Evolutionary conservation across 1,139 yeast genomes (phyloP).

Genomic region (Debaryomyces sp.): DNA sequence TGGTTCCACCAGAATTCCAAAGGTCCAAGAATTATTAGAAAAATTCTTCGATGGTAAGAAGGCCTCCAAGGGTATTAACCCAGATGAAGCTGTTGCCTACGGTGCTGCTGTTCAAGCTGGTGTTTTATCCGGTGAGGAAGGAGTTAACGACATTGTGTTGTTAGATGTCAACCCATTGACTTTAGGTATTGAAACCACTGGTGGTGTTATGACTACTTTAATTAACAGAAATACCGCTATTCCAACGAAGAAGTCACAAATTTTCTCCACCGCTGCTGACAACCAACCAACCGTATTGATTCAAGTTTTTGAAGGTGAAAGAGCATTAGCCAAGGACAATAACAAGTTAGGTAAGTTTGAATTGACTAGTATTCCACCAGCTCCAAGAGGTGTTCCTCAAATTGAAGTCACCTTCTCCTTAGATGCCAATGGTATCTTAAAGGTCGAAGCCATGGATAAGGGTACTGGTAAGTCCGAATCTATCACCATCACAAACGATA

Average conservation of each 20-base stretch:
- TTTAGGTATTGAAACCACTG: slow-evolving; percentile 53
- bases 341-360: slow-evolving; percentile 50
- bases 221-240: slow-evolving; percentile 52
- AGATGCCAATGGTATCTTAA: slow-evolving; percentile 53
- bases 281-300: slow-evolving; percentile 52
- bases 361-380: slow-evolving; percentile 51
- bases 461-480: slow-evolving; percentile 78
- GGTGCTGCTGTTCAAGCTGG: slow-evolving; percentile 83
- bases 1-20: slow-evolving; percentile 98
- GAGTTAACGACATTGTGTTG: slow-evolving; percentile 50
- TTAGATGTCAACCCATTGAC: slow-evolving; percentile 53
- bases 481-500: slow-evolving; percentile 93
- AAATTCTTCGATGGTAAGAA: slow-evolving; percentile 88
- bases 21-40: slow-evolving; percentile 89
- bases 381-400: slow-evolving; percentile 55
- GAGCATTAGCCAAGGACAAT: slow-evolving; percentile 51
- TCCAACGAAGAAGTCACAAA: slow-evolving; percentile 52
- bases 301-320: slow-evolving; percentile 52
- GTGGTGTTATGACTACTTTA: slow-evolving; percentile 53
- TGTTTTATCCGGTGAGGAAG: slow-evolving; percentile 78
- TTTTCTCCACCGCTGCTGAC: slow-evolving; percentile 51
- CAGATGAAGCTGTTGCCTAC: slow-evolving; percentile 70
- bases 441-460: slow-evolving; percentile 49
- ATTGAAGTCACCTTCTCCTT: slow-evolving; percentile 50
- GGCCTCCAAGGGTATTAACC: slow-evolving; percentile 94